Evolutionary conservation across 2,329 filamentous ascomycete species (phyloP).

Genomic region (Beauveria asiatica): DNA sequence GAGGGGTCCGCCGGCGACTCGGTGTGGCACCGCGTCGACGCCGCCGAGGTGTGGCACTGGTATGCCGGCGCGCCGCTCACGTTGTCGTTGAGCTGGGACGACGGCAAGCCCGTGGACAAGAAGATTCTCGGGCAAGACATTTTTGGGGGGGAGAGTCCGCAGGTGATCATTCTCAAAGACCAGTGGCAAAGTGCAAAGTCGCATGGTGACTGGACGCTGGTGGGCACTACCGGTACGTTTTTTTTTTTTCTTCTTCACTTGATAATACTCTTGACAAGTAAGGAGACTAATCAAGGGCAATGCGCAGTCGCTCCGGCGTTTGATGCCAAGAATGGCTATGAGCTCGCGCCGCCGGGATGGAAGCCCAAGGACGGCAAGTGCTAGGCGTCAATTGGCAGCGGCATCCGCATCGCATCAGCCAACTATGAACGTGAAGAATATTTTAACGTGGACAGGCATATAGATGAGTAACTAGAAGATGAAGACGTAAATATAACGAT

Average conservation of each 20-base stretch:
- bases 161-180: constrained; percentile 30
- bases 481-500: neutral
- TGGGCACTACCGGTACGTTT: constrained; percentile 24
- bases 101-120: constrained; percentile 23
- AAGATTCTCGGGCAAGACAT: constrained; percentile 32
- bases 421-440: no score
- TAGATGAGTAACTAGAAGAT: neutral
- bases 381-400: no score
- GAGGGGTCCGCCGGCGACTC: constrained; percentile 34
- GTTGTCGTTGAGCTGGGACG: constrained; percentile 34
- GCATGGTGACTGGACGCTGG: constrained; percentile 38
- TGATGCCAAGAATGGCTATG: neutral
- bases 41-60: constrained; percentile 44
- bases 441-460: neutral
- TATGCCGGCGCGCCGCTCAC: constrained; percentile 43
- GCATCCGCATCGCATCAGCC: neutral
- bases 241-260: neutral
- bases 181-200: constrained; percentile 39
- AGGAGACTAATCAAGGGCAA: neutral
- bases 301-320: constrained; percentile 10
- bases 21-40: constrained; percentile 42
- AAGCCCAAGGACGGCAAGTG: neutral
- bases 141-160: constrained; percentile 31
- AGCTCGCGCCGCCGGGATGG: constrained; percentile 7
- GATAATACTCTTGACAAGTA: neutral